Evolutionary conservation across 2,329 filamentous ascomycete genomes (phyloP), one percentile per base, ranked within the genome.

Genomic region (Colletotrichum lini): DNA sequence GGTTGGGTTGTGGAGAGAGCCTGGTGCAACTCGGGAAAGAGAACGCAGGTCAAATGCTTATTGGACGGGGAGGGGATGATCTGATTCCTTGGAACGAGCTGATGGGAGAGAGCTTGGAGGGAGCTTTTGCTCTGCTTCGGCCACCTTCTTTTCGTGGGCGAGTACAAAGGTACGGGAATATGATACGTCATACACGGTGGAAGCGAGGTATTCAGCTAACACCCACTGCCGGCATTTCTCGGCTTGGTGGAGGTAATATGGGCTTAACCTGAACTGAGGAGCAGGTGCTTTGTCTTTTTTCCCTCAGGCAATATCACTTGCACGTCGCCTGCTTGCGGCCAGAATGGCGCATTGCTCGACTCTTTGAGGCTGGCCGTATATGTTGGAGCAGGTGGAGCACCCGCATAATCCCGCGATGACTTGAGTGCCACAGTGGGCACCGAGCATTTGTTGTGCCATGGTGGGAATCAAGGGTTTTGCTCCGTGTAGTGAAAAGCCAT

Each of bases 201-300:
- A 57, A 35, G 44, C 42, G 53, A 73, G 52, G 72, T 73, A 73
- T 47, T 47, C 44, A 69, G 38, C 60, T 73, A 73, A 68, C 72
- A 65, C 40, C 47, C 30, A 47, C 59, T 38, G 44, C 62, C 58
- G 68, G 72, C 63, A 72, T 67, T 73, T 69, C 59, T 63, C 72
- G 69, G 71, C 58, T 72, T 23, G n/a, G 57, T n/a, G n/a, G 58
- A 64, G 49, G 61, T 26, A 44, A 23, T 30, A 12, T 23, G 50
- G 49, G 15, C 45, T 16, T 23, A 49, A 42, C 47, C 45, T 15
- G 35, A 49, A 42, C 49, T 50, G 45, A 44, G 35, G 38, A 23
- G 42, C 44, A 40, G 42, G 53, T 58, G 40, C 40, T 18, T 52
- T 44, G 30, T 35, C 35, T 16, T 47, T 42, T 9, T 44, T 53